Base-by-base conservation (phyloP, 2,329 filamentous ascomycete genomes). In the Aspergillus spinulosporus region DNA sequence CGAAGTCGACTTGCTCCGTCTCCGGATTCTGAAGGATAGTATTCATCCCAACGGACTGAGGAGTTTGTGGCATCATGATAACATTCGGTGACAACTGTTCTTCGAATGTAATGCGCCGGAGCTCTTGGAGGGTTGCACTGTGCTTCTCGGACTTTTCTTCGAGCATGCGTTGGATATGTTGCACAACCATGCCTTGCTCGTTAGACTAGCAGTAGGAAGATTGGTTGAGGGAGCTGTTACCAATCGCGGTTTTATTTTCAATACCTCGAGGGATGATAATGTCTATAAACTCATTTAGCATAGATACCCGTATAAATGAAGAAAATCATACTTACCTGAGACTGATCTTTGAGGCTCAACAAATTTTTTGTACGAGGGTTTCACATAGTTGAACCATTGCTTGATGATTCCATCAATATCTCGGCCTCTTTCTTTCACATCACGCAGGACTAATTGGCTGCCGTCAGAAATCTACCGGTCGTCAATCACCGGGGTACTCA, bases 361-460 rank as follows among this genome's bases (percentile, higher is more conserved):
- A 69, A 85, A 97, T 81, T 88, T 90, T 72, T 93, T 89, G 67
- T 95, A 97, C 68, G 97, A 97, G 2, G 94, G 94, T 75, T 99
- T 99, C 43, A 99, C 94, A 71, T 89, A 99, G 8, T 78, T 79
- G 72, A 97, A 97, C 94, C 94, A 99, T 73, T 99, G 94, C 74
- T 97, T 97, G 72, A 99, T 92, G 68, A 92, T 93, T 40, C 94
- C 94, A 70, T 97, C 89, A 55, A 97, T 89, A 68, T 96, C 93
- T 69, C 94, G 84, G 2, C 90, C 93, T 67, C 94, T 86, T 66
- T 96, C 90, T 65, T 85, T 85, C 21, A 97, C 90, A 75, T 99
- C 94, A 68, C 94, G 88, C 37, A 91, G 78, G 63, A 95, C 88
- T 92, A 47, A 62, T 45, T 11, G n/a, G 51, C 32, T 59, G 51